Conservation (phyloP, 1,284 basidiomycete species). For the Neolentinus lepideus region DNA sequence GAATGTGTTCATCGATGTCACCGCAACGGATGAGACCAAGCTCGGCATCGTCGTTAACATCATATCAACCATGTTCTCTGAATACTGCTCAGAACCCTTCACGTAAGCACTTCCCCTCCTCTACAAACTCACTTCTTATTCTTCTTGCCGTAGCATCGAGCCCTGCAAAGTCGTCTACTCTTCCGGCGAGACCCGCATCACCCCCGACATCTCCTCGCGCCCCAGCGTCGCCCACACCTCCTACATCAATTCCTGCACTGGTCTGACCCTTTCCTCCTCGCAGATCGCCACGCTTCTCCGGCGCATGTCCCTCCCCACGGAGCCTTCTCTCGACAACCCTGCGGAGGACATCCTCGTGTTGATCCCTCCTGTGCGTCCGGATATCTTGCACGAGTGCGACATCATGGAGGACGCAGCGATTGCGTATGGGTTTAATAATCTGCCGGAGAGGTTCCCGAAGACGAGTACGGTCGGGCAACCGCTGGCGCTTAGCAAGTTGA, state of each 20-base stretch:
- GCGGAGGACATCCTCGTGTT: constrained; percentile 65
- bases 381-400: constrained; percentile 98
- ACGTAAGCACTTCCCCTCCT: constrained; percentile 48
- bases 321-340: constrained; percentile 33
- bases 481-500: constrained; percentile 84
- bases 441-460: constrained; percentile 85
- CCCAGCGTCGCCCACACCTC: constrained; percentile 74
- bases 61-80: constrained; percentile 94
- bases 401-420: constrained; percentile 98
- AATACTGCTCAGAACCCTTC: constrained; percentile 91
- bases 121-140: not conserved
- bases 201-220: constrained; percentile 76
- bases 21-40: constrained; percentile 97
- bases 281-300: constrained; percentile 63
- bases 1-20: constrained; percentile 96
- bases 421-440: constrained; percentile 96
- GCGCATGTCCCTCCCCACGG: constrained; percentile 64
- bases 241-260: constrained; percentile 96
- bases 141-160: constrained; percentile 61
- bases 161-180: constrained; percentile 80
- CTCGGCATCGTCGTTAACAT: constrained; percentile 94
- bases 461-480: constrained; percentile 97
- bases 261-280: constrained; percentile 58
- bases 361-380: constrained; percentile 89
- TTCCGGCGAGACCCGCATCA: constrained; percentile 71